phyloP scores from a whole-genome alignment of 2,329 filamentous ascomycete genomes.

The Erysiphe pulchra region DNA sequence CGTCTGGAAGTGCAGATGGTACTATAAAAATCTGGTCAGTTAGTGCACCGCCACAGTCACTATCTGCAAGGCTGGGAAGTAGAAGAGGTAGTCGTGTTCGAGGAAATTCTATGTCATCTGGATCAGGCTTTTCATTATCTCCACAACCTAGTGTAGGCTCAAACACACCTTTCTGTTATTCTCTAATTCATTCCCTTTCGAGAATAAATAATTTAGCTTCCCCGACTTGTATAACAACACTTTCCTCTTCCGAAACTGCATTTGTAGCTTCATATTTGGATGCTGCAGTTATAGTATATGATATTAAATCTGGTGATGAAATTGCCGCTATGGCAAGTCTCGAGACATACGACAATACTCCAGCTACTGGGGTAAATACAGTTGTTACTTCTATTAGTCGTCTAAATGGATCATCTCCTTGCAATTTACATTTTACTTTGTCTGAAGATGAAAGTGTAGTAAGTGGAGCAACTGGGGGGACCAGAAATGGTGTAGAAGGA shows the following conservation, averaged over 20 bases:
- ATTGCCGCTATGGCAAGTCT: constrained; percentile 78
- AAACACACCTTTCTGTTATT: constrained; percentile 66
- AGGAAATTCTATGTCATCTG: constrained; percentile 82
- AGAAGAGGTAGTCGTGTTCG: constrained; percentile 54
- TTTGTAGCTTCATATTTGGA: constrained; percentile 90
- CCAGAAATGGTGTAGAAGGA: constrained; percentile 59
- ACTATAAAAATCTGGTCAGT: constrained; percentile 86
- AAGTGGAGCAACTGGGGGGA: constrained; percentile 56
- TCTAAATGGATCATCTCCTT: constrained; percentile 36
- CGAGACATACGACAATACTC: constrained; percentile 79
- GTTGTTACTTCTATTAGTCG: constrained; percentile 70
- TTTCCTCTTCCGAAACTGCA: constrained; percentile 58
- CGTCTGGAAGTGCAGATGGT: constrained; percentile 74
- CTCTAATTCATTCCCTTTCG: constrained; percentile 64
- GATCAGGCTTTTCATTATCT: constrained; percentile 70
- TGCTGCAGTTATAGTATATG: constrained; percentile 72
- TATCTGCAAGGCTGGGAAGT: constrained; percentile 48
- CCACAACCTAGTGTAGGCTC: constrained; percentile 75
- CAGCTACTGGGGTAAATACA: constrained; percentile 63
- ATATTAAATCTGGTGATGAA: constrained; percentile 68
- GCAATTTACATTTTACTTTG: constrained; percentile 35
- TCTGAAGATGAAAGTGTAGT: constrained; percentile 49
- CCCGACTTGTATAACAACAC: constrained; percentile 76
- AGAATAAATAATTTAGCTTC: constrained; percentile 43
- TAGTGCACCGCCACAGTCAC: constrained; percentile 65